Base-by-base conservation (phyloP, 2,329 filamentous ascomycete genomes). In the Cytospora leucostoma region DNA sequence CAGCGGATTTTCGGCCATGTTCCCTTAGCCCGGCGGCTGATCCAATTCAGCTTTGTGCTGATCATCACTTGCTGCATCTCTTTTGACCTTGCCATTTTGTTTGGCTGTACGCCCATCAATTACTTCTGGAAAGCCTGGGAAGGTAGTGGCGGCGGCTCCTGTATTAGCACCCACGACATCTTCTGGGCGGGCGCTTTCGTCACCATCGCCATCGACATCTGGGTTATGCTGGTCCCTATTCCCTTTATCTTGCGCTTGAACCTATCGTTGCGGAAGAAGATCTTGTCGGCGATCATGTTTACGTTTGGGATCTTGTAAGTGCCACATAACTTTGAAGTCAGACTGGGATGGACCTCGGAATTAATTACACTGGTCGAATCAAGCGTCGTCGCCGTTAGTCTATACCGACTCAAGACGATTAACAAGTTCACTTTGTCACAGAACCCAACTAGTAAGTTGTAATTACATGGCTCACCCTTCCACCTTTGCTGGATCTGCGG, bases 381-480 rank as follows among this genome's bases (percentile, higher is more conserved):
- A 27, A 61, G 59, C 35, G 52, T 61, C 50, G n/a, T 50, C 21
- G 21, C 33, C 11, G 52, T 61, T 15, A 61, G 59, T 13, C 52
- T 61, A 19, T 61, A 56, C 40, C 59, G 59, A 32, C 59, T 61
- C 4, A 50, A 37, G 4, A 56, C 33, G 38, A 61, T 61, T 27
- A 21, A 61, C 19, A 38, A 34, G 8, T 61, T 49, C 15, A 50
- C 40, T 15, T n/a, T 61, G 8, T 61, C 59, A 38, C 3, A 33
- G 4, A 61, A 61, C 27, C 59, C 59, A 50, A 61, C 59, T 7
- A n/a, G 59, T 61, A 32, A 50, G 59, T 56, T 21, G 10, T n/a
- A 37, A 34, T 19, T 15, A 49, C 51, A 17, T 33, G 4, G 5
- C 34, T 47, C 37, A 34, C 12, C 32, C 32, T 32, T 34, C 32